phyloP scores from a whole-genome alignment of 495 filamentous ascomycete species.

The Xylaria cubensis region DNA sequence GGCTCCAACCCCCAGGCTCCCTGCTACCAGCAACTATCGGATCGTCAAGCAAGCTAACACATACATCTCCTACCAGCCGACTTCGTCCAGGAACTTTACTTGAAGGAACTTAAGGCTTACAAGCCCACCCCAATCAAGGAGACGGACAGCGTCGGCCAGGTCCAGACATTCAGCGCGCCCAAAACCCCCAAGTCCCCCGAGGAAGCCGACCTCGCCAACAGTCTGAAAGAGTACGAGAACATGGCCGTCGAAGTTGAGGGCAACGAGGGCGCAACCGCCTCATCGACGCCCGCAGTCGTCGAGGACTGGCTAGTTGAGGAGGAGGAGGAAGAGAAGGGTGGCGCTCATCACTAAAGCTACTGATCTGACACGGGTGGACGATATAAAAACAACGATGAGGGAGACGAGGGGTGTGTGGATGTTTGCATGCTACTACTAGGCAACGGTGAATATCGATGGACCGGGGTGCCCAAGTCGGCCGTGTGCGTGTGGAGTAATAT shows the following conservation, averaged over 20 bases:
- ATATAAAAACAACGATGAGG: background rate
- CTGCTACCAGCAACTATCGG: background rate
- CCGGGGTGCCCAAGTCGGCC: constrained; percentile 14
- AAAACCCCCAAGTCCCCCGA: constrained; percentile 85
- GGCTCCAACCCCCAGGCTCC: background rate
- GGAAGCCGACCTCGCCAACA: constrained; percentile 86
- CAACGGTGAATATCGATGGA: constrained; percentile 14
- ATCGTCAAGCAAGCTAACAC: background rate
- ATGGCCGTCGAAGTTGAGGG: constrained; percentile 96
- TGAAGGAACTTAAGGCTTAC: constrained; percentile 91
- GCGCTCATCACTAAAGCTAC: constrained; percentile 45
- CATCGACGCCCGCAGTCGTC: constrained; percentile 44
- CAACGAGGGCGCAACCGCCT: constrained; percentile 58
- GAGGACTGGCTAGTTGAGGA: constrained; percentile 59
- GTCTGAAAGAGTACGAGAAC: constrained; percentile 90
- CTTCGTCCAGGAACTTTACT: constrained; percentile 95
- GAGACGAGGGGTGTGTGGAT: background rate
- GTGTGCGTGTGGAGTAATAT: constrained; percentile 28
- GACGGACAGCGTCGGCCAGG: constrained; percentile 84
- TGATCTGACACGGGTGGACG: background rate
- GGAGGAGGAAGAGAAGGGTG: constrained; percentile 54
- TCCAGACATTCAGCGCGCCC: constrained; percentile 84
- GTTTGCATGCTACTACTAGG: constrained; percentile 15
- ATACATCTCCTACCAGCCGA: constrained; percentile 66
- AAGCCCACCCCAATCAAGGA: constrained; percentile 85